These are phyloP conservation scores for Tylopilus sp. DNA, from an alignment of 1,284 basidiomycete genomes.

Conservation along the genomic window DNA sequence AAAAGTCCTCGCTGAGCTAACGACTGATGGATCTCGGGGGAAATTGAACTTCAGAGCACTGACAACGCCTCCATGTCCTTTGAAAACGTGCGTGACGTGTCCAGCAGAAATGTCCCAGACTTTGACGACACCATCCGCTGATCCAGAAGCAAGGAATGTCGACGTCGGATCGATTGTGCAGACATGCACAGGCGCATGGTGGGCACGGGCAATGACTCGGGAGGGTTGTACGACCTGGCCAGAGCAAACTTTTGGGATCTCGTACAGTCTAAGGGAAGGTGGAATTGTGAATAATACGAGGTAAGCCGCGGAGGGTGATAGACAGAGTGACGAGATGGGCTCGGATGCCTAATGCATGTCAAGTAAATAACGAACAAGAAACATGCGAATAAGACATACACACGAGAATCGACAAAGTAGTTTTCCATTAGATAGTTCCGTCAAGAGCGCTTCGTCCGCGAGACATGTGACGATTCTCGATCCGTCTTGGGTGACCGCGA, in stretches of 20 bases:
- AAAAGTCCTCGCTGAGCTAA: constrained; percentile 54
- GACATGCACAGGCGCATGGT: constrained; percentile 91
- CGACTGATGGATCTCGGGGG: constrained; percentile 52
- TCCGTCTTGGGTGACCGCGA: constrained; percentile 80
- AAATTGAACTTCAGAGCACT: constrained; percentile 85
- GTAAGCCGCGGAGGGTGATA: constrained; percentile 60
- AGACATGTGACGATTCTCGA: constrained; percentile 81
- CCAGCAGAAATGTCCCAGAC: constrained; percentile 91
- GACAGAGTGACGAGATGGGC: constrained; percentile 59
- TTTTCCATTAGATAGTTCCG: constrained; percentile 70
- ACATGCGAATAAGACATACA: constrained; percentile 47
- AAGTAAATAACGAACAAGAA: constrained; percentile 7
- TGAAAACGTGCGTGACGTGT: constrained; percentile 92
- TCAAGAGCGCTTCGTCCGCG: constrained; percentile 81
- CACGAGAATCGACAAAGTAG: constrained; percentile 79
- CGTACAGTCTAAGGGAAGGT: constrained; percentile 65
- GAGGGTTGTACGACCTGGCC: constrained; percentile 55
- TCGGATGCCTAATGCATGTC: constrained; percentile 54
- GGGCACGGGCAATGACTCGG: constrained; percentile 77
- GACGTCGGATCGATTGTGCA: constrained; percentile 83
- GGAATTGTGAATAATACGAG: constrained; percentile 68
- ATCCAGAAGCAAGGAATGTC: constrained; percentile 90
- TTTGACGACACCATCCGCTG: constrained; percentile 94
- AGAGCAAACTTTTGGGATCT: constrained; percentile 50
- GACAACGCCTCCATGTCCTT: constrained; percentile 95